A percentile compares a stretch with the other conserved stretches of the same genome.
These are phyloP conservation scores for Jimgerdemannia flammicorona DNA, from an alignment of 192 early-diverging fungal genomes.

Conservation along the genomic window DNA sequence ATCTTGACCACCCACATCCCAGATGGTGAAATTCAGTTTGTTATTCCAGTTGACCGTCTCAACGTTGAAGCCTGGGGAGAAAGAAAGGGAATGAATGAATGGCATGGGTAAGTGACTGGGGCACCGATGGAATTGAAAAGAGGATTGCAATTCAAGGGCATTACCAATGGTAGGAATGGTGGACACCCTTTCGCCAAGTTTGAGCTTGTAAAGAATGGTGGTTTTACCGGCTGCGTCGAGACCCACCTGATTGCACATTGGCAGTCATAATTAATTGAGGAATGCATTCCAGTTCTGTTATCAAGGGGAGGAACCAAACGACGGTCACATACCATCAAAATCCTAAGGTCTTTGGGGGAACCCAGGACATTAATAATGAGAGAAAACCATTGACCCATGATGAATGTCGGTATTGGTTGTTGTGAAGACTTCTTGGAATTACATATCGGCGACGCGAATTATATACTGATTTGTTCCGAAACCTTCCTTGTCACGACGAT, in stretches of 20 bases:
- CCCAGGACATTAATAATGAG: too few species aligned
- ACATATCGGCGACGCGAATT: too few species aligned
- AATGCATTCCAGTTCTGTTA: too few species aligned
- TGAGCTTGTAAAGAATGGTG: slow-evolving; percentile 99
- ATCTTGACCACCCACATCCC: slow-evolving; percentile 99
- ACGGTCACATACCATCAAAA: background rate
- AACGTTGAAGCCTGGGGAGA: slow-evolving; percentile 84
- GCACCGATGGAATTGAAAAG: too few species aligned
- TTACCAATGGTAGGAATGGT: slow-evolving; percentile 98
- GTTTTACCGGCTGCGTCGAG: slow-evolving; percentile 96
- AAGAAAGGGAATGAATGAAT: background rate
- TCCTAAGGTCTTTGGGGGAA: too few species aligned
- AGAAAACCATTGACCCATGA: too few species aligned
- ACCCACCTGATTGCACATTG: slow-evolving; percentile 93
- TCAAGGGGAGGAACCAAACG: background rate
- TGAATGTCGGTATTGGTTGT: too few species aligned
- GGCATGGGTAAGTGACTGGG: too few species aligned
- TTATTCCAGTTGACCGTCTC: slow-evolving; percentile 99
- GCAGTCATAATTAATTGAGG: slow-evolving; percentile 44
- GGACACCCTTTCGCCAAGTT: slow-evolving; percentile 97
- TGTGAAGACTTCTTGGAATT: too few species aligned
- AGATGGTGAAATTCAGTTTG: slow-evolving; percentile 91
- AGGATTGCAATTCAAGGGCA: too few species aligned
- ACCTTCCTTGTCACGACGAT: too few species aligned
- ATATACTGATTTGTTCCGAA: too few species aligned